phyloP scores from a whole-genome alignment of 2,329 filamentous ascomycete genomes.

The Lachnellula occidentalis region DNA sequence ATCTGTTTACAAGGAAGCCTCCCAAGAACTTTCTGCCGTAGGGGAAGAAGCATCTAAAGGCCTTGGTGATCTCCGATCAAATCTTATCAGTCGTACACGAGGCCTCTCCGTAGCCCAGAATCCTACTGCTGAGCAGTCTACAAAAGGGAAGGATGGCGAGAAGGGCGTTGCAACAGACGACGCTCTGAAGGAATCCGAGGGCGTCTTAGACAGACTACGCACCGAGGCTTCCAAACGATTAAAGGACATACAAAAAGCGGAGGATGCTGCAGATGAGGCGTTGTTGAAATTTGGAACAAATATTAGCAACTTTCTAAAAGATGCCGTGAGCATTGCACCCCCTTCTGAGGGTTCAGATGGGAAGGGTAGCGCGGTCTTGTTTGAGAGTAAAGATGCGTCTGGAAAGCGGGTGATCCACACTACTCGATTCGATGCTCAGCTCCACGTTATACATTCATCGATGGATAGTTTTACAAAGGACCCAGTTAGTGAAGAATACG shows the following conservation, averaged over 20 bases:
- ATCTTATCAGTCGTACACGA: conserved; percentile 67
- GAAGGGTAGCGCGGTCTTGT: conserved; percentile 63
- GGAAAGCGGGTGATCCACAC: conserved; percentile 94
- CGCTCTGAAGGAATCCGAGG: conserved; percentile 45
- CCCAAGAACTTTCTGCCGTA: conserved; percentile 75
- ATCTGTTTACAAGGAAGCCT: conserved; percentile 74
- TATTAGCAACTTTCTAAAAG: conserved; percentile 80
- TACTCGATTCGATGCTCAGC: conserved; percentile 87
- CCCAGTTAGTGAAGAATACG: conserved; percentile 69
- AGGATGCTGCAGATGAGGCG: conserved; percentile 94
- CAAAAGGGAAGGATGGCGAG: conserved; percentile 22
- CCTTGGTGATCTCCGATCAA: conserved; percentile 63
- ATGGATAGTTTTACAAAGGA: conserved; percentile 78
- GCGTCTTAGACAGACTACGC: conserved; percentile 71
- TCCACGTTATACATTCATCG: conserved; percentile 90
- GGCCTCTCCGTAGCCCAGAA: conserved; percentile 53
- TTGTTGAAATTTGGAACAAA: conserved; percentile 87
- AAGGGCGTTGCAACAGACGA: conserved; percentile 43
- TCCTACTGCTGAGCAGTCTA: conserved; percentile 20
- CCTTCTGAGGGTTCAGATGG: conserved; percentile 48
- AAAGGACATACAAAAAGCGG: conserved; percentile 83
- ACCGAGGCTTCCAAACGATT: conserved; percentile 75
- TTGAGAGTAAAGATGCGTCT: conserved; percentile 86
- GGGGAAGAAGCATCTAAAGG: conserved; percentile 78
- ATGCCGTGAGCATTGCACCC: conserved; percentile 83